Base-by-base conservation (phyloP, 2,329 filamentous ascomycete species). In the Cadophora sp. region DNA sequence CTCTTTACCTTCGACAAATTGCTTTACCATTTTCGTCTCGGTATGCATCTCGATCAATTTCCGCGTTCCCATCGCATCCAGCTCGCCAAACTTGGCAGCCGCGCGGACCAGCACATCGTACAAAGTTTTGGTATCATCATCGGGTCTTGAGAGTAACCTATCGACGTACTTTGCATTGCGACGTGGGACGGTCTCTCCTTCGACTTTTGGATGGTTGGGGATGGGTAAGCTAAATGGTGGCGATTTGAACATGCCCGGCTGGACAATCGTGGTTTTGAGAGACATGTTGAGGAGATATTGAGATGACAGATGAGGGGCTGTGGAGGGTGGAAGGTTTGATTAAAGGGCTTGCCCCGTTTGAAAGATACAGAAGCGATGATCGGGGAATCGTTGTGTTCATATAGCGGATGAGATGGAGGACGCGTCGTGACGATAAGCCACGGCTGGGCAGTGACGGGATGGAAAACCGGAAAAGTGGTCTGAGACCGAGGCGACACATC, bases 11-110 rank as follows among this genome's bases (percentile, higher is more conserved):
- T 95, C 91, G 62, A 96, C 83, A 67, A 93, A 84, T 85, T 93
- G 95, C 87, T 94, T 95, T 78, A 95, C 83, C 85, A 92, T 94
- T 84, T 94, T 96, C 76, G 88, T 91, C 81, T 97, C 92, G 73
- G 89, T 85, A 79, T 95, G 92, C 48, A 88, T 90, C 79, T 90
- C 86, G 79, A 96, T 82, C 70, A 95, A 84, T 77, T 86, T 89
- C 72, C 92, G 88, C 75, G 87, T 89, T 69, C 91, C 93, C 74
- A 91, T 82, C 64, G 85, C 86, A 78, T 88, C 87, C 65, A 83
- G 80, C 75, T 90, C 87, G 71, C 87, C 88, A 76, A 84, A 91
- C 76, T 88, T 85, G 63, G 83, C 85, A 56, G 90, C 89, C 67
- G 88, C 87, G 71, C 86, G 85, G 73, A 84, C 86, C 75, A 96